Evolutionary conservation across 1,284 basidiomycete species (phyloP), one percentile per base, ranked within the genome.

Genomic region (Coriolopsis trogii): DNA sequence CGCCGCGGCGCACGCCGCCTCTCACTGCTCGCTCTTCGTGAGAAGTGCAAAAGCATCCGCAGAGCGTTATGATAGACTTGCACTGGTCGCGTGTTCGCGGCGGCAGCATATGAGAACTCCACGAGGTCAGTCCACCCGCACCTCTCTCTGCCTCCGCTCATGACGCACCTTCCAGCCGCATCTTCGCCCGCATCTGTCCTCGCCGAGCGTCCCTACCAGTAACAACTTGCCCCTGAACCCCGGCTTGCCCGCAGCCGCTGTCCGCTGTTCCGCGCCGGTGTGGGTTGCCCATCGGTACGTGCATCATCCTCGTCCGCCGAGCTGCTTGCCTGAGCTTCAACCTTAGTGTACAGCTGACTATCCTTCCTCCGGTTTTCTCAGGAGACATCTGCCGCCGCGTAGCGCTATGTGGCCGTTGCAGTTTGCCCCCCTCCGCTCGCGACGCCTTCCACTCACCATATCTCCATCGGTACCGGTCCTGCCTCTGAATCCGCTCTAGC

Each of bases 311-410:
- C 34, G 46, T 38, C 15, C 38, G 24, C 41, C 41, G 30, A 16
- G 38, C 44, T 28, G 46, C 43, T 42, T 37, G 31, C 53, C 57
- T 59, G 57, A 54, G 51, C 54, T 56, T 49, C 53, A 59, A 59
- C 53, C 42, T 59, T 51, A 55, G 31, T 48, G 54, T 45, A 45
- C 57, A 59, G 49, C 54, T 59, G 57, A 59, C 57, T 46, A 15
- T 38, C 38, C 40, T 54, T 46, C 49, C 30, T 38, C 25, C 46
- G 38, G 34, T 25, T 46, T 51, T 59, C 53, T 59, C 57, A 56
- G 53, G 53, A 44, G 23, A 23, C 36, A 8, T 56, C 33, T 56
- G 51, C 40, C 34, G 31, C 54, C 53, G 57, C 24, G 16, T 42
- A 31, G 36, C 30, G 36, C 41, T 30, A 38, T 24, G 46, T 25